Evolutionary conservation across 2,329 filamentous ascomycete species (phyloP), one percentile per base, ranked within the genome.

Genomic region (Nemania bipapillata): DNA sequence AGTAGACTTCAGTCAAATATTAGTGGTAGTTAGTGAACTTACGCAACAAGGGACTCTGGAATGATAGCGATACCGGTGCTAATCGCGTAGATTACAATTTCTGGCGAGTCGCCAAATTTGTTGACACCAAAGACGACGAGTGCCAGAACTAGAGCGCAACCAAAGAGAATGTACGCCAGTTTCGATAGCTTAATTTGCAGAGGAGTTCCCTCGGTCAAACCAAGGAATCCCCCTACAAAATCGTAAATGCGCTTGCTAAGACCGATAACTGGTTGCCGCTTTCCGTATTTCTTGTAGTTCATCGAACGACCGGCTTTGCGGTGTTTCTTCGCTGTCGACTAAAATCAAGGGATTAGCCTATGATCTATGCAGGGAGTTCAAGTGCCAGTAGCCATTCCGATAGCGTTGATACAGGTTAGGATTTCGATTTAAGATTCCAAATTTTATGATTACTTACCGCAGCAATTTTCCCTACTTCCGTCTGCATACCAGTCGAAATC

Each of bases 171-270:
- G 65, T 94, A 90, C 11, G 92, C 92, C 68, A 96, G 85, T 74
- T 92, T 91, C 68, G 91, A 91, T 58, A 96, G 83, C 80, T 92
- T 94, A 71, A 90, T 87, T 80, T 94, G 92, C 56, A 96, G 83
- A 2, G 92, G 92, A 1, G 92, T 96, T 32, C 92, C 92, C 68
- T 90, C 85, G 3, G 84, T 86, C 28, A 88, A 76, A 56, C 86
- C 89, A 61, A 91, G 83, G 73, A 90, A 89, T 78, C 87, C 86
- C 72, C 86, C 86, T 52, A 85, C 72, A 20, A 83, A 79, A 72
- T 86, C 83, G 65, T 83, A 85, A 32, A 80, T 79, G 57, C 85
- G 84, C 76, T 82, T 85, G 3, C 79, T 69, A 30, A 84, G 76
- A 15, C 84, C 84, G 17, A 86, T 80, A 9, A 85, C 77, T 1